Conservation (phyloP, 75 land plant species). For the Ceratopteris richardii region DNA sequence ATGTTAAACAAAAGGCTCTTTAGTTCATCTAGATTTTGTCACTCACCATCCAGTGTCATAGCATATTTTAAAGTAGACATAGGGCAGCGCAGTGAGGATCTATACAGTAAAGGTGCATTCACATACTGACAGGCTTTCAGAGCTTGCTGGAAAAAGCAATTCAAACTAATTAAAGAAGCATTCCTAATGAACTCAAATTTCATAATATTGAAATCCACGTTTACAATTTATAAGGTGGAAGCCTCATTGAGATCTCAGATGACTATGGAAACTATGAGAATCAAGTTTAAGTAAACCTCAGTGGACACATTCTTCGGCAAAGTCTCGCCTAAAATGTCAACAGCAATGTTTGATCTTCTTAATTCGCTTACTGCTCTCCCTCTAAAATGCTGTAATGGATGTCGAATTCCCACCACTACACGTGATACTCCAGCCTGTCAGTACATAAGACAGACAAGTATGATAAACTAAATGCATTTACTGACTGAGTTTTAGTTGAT, state of each 20-base stretch:
- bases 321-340: conserved; percentile 69
- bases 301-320: conserved; percentile 1
- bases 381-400: conserved; percentile 61
- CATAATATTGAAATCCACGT: too few relatives aligned
- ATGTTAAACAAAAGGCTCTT: not conserved
- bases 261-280: too few relatives aligned
- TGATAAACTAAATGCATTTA: too few relatives aligned
- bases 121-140: conserved; percentile 71
- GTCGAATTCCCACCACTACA: conserved; percentile 70
- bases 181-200: too few relatives aligned
- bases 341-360: conserved; percentile 43
- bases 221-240: too few relatives aligned
- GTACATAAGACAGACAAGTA: not conserved
- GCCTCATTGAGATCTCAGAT: too few relatives aligned
- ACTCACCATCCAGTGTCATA: conserved; percentile 97
- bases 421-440: conserved; percentile 67
- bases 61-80: conserved; percentile 97
- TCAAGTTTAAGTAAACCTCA: conserved; percentile 13
- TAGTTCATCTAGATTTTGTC: not conserved
- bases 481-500: too few relatives aligned
- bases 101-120: conserved; percentile 83
- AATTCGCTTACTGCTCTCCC: conserved; percentile 57
- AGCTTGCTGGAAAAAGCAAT: conserved; percentile 63
- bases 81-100: conserved; percentile 67
- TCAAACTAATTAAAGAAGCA: too few relatives aligned